Evolutionary conservation across 768 basidiomycete genomes (phyloP), one percentile per base, ranked within the genome.

Genomic region (Lentinus brumalis): DNA sequence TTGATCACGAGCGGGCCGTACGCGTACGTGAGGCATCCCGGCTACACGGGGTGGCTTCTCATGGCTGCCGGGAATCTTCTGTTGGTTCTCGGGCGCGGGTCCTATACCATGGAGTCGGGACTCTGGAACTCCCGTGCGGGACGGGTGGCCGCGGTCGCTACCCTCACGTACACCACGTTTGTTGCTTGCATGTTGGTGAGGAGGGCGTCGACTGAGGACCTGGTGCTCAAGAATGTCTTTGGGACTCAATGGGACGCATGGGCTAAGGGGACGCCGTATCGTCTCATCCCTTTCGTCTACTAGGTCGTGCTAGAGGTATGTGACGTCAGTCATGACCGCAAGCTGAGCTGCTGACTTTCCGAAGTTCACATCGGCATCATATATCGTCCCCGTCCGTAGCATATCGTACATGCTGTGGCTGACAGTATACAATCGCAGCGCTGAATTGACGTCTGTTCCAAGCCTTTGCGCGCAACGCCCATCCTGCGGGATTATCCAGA

Each of bases 1-100:
- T 53, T 69, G 38, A 46, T 67, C 40, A 65, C 57, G 2, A 18
- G 16, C 53, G 66, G 66, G 2, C 63, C 63, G 14, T 69, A 69
- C 63, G 46, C 40, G 6, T 18, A 46, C 50, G 63, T 69, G 16
- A 64, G 67, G n/a, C 66, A 69, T 50, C 67, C 63, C 32, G 40
- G 50, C 46, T 69, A 69, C 50, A 56, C 59, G 39, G 67, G 51
- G 21, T 31, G 15, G 26, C 16, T 58, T 18, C 50, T 67, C 30
- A 29, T 58, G 39, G 35, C 51, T 6, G 32, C 50, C 35, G 66
- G 66, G 12, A 5, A 29, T 5, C 16, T 38, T 15, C 18, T 38
- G 14, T 6, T 35, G 31, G 11, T 51, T 31, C 32, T 51, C 32
- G 32, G 31, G 9, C 50, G 30, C 30, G 50, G 59, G 9, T 64